These are phyloP conservation scores for Aphanomyces stellatus DNA, from an alignment of 352 stramenopile genomes.

Conservation along the genomic window DNA sequence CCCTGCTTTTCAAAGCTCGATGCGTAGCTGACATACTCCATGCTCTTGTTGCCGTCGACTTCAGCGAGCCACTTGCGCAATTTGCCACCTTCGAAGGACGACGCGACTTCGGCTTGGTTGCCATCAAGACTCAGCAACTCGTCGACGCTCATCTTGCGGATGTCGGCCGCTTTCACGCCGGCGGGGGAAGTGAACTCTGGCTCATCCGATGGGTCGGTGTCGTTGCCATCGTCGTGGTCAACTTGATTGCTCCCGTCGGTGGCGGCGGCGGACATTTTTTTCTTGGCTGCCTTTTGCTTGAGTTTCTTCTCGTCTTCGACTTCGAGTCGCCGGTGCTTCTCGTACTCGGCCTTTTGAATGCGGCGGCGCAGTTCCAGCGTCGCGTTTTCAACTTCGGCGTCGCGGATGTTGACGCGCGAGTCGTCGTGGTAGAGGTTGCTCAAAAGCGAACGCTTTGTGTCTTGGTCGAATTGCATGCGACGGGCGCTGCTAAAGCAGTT, in stretches of 20 bases:
- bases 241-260: conserved; percentile 29
- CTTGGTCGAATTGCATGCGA: conserved; percentile 55
- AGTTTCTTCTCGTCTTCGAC: conserved; percentile 10
- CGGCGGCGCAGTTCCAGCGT: conserved; percentile 62
- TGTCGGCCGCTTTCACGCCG: conserved; percentile 31
- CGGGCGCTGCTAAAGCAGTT: conserved; percentile 52
- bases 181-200: conserved; percentile 22
- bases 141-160: conserved; percentile 45
- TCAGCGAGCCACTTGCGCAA: conserved; percentile 45
- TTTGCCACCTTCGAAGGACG: conserved; percentile 21
- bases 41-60: conserved; percentile 36
- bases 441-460: conserved; percentile 58
- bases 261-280: conserved; percentile 40
- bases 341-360: conserved; percentile 35
- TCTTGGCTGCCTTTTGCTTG: background rate
- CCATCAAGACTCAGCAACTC: conserved; percentile 37
- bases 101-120: conserved; percentile 9
- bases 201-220: conserved; percentile 16
- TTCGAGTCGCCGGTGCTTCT: conserved; percentile 21
- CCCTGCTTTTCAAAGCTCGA: conserved; percentile 53
- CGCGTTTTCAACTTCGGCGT: conserved; percentile 22
- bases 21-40: conserved; percentile 53
- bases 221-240: background rate
- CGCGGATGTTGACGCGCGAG: conserved; percentile 8
- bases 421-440: conserved; percentile 43